Evolutionary conservation across 352 stramenopile genomes (phyloP), one percentile per base, ranked within the genome.

Genomic region (Globisporangium canariense): DNA sequence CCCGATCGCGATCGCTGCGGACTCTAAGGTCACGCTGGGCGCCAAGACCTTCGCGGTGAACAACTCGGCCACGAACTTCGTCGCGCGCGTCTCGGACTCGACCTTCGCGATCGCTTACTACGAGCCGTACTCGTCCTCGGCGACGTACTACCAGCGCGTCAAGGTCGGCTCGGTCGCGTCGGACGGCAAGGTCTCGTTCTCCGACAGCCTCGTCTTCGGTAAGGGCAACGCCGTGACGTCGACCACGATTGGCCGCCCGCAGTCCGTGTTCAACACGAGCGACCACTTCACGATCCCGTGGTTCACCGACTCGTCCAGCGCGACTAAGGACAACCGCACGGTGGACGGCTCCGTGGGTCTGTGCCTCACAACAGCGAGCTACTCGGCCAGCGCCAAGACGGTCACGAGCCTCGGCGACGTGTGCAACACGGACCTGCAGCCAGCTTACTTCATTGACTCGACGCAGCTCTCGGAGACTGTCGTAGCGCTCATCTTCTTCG

Each of bases 371-470:
- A 83, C 78, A 9, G 76, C 71, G 40, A 77, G 28, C 43, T 70
- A 64, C 43, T 58, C 62, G 38, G 65, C 54, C 34, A 69, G 68
- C 54, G 63, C 54, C 43, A 40, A 51, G 30, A 83, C 75, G 49
- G 18, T 81, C 32, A 67, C 67, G 28, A 58, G 67, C 30, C 55
- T 62, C 53, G 70, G 46, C 16, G 65, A 87, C 47, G 64, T 74
- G 36, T 93, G 84, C 60, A 77, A 91, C 66, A 69, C 72, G 34
- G 62, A 72, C 14, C 78, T 88, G 65, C 73, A 84, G 65, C 84
- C 84, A 0, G 66, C 74, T 40, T 93, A 91, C 76, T 90, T 84
- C 65, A 64, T 93, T 11, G 77, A 89, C 67, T 83, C 84, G 63
- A 83, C 77, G 40, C 77, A 78, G 66, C 71, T 93, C 25, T 78